Evolutionary conservation across 129 eudicot species (phyloP).

Genomic region (Deinandra increscens): DNA sequence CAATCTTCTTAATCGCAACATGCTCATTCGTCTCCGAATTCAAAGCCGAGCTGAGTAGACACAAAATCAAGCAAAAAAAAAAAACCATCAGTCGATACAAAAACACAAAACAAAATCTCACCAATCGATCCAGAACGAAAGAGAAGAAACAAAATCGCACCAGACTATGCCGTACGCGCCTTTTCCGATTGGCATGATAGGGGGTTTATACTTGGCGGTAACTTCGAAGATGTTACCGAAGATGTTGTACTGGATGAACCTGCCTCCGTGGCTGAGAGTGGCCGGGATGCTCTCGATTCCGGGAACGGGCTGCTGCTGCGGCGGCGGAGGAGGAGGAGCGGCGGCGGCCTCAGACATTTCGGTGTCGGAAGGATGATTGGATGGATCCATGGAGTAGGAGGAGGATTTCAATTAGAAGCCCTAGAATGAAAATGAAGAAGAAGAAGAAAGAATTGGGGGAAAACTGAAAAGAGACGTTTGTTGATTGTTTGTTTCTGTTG

Average conservation of each 20-base stretch:
- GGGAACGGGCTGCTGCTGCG: conserved; percentile 38
- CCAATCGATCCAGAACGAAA: not conserved
- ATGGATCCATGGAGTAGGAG: conserved; percentile 50
- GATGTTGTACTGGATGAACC: conserved; percentile 78
- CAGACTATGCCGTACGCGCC: conserved; percentile 95
- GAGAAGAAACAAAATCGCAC: conserved; percentile 41
- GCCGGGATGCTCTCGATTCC: conserved; percentile 63
- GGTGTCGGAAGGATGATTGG: conserved; percentile 66
- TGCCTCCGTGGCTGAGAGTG: conserved; percentile 77
- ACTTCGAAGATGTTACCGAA: conserved; percentile 84
- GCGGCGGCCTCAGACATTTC: conserved; percentile 67
- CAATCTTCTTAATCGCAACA: conserved; percentile 90
- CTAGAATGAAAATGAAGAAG: conserved; percentile 15
- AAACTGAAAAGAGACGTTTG: not conserved
- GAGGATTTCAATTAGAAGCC: too few species aligned
- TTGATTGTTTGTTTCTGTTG: conserved; percentile 18
- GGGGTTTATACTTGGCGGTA: conserved; percentile 81
- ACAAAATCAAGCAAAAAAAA: not conserved
- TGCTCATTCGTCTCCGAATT: conserved; percentile 88
- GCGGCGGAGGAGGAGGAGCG: conserved; percentile 35
- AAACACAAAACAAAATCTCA: not conserved
- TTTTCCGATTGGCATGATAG: conserved; percentile 81
- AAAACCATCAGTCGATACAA: not conserved
- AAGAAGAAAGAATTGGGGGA: not conserved
- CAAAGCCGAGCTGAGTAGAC: conserved; percentile 59